Base-by-base conservation (phyloP, 148 eudicot species). In the Persicaria tinctoria region DNA sequence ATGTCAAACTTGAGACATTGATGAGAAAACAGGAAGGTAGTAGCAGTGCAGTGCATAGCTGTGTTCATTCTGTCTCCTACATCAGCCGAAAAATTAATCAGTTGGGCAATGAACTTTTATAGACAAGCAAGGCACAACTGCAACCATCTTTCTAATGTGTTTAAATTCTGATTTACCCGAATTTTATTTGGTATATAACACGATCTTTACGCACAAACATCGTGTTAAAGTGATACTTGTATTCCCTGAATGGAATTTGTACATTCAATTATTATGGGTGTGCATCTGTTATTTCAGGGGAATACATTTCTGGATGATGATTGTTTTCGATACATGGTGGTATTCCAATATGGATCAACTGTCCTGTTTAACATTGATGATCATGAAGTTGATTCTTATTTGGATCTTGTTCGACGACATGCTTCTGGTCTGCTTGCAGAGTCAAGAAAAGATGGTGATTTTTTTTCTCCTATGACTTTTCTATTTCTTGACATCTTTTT, bases 311-410 rank as follows among this genome's bases (percentile, higher is more conserved):
- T 72, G 55, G 86, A 75, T 59, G 76, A 79, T 56, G 79, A 84
- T 76, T 56, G 74, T 79, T 73, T 78, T 72, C 85, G 85, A 13
- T 90, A 89, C 85, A 90, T 94, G 97, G 89, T 94, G 63, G 93
- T 94, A 17, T 94, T 84, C 78, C 97, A 94, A 69, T 94, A 94
- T 80, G 98, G 98, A 71, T 90, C 98, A 46, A 88, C 93, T 60
- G 87, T 94, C 56, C 82, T 94, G 55, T 92, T 94, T 83, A 94
- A 94, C 51, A 82, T 92, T 57, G 89, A 86, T 73, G 97, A 94
- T 78, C 82, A 86, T 86, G 97, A 94, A 84, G 89, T 84, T 79
- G 97, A 94, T 73, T 78, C 81, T 71, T 90, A 86, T 75, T 81
- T 94, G 77, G 81, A 84, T 76, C 81, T 89, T 80, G 89, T 90